Evolutionary conservation across 371 early-diverging fungal genomes (phyloP).

Genomic region (Globomyces sp.): DNA sequence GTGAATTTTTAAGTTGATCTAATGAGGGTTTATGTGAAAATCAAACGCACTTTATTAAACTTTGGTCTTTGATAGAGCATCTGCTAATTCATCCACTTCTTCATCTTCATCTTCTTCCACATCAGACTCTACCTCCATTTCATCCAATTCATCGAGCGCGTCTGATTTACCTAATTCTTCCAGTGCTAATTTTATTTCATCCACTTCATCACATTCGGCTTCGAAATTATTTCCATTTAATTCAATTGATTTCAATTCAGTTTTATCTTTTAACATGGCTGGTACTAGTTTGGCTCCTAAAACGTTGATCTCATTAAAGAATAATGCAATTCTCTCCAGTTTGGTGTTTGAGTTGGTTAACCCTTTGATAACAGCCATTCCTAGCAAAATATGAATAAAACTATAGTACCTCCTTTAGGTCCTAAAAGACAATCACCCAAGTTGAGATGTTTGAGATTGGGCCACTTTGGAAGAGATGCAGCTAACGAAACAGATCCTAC

Average conservation of each 20-base stretch:
- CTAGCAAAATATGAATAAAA: neutral
- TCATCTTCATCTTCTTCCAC: conserved; percentile 72
- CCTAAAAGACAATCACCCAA: conserved; percentile 89
- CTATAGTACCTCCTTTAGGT: conserved; percentile 63
- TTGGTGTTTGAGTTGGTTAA: conserved; percentile 55
- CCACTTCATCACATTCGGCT: conserved; percentile 71
- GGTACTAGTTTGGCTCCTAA: conserved; percentile 69
- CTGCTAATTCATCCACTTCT: conserved; percentile 45
- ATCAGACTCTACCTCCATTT: conserved; percentile 83
- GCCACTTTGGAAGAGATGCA: conserved; percentile 71
- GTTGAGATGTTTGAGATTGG: conserved; percentile 72
- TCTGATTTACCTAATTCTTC: conserved; percentile 67
- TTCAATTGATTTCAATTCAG: conserved; percentile 64
- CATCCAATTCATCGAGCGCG: conserved; percentile 87
- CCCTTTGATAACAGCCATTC: conserved; percentile 57
- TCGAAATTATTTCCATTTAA: conserved; percentile 92
- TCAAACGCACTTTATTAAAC: too few species aligned
- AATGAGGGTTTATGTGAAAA: too few species aligned
- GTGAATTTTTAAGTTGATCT: too few species aligned
- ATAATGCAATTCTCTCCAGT: conserved; percentile 71
- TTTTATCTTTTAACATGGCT: conserved; percentile 63
- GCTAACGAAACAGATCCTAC: conserved; percentile 80
- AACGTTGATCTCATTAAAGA: conserved; percentile 86
- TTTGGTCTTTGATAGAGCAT: neutral
- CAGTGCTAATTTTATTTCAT: conserved; percentile 69